phyloP scores from a whole-genome alignment of 306 rosid species.

The Quercus robur region DNA sequence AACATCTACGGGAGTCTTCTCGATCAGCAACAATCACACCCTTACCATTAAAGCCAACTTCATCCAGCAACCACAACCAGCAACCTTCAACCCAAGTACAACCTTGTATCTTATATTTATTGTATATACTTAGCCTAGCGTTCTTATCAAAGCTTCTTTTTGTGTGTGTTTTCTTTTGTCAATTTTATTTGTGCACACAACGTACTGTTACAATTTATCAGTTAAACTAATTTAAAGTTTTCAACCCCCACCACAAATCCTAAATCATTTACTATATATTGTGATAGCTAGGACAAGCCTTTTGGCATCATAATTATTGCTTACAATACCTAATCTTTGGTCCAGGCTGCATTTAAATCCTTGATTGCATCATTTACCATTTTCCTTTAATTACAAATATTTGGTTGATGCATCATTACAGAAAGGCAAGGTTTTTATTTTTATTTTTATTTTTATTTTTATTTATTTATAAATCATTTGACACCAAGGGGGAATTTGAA shows the following conservation, averaged over 20 bases:
- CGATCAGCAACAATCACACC: conserved; percentile 31
- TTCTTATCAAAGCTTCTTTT: neutral
- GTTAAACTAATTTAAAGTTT: too few species aligned
- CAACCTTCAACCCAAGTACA: conserved; percentile 28
- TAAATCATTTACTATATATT: too few species aligned
- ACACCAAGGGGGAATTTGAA: too few species aligned
- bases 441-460: too few species aligned
- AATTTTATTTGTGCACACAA: too few species aligned
- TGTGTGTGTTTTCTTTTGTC: neutral
- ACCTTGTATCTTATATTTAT: neutral
- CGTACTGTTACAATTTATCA: too few species aligned
- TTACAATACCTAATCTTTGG: too few species aligned
- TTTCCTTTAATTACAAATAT: neutral
- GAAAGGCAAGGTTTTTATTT: too few species aligned
- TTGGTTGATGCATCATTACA: neutral
- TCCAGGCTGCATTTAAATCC: neutral
- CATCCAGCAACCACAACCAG: conserved; percentile 22
- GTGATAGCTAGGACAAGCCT: too few species aligned
- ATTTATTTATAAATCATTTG: too few species aligned
- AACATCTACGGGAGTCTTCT: conserved; percentile 47
- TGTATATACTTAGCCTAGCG: neutral
- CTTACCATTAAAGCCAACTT: conserved; percentile 7
- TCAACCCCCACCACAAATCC: too few species aligned
- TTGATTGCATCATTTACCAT: neutral
- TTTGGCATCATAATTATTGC: too few species aligned